Base-by-base conservation (phyloP, 805 yeast genomes). In the Cyberlindnera bimundalis region DNA sequence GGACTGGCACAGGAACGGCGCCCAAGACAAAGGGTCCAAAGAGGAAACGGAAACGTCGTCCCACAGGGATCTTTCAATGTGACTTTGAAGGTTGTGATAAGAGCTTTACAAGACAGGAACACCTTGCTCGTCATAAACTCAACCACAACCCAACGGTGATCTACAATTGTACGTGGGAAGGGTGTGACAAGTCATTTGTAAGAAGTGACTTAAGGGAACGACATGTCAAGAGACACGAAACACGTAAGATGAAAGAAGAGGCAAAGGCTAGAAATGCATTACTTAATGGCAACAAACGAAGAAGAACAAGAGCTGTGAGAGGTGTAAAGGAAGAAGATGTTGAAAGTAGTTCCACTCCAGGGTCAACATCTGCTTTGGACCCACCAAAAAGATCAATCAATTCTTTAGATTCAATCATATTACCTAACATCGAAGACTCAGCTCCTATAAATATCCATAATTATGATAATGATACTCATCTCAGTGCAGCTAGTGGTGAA, bases 161-260 rank as follows among this genome's bases (percentile, higher is more conserved):
- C 10, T 79, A 70, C 53, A 65, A 64, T 19, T 81, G 88, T 55
- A 51, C 58, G 0, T 67, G 67, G 58, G 63, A 70, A 10, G 61
- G 63, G 3, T 81, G 88, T 55, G 65, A 68, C 1, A 78, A 77
- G 56, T 74, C 81, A 0, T 81, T 81, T 64, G 87, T 81, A 1
- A 60, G 88, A 29, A 71, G 68, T 41, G 88, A 81, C 54, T 60
- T 81, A 33, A 64, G 70, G 20, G 62, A 59, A 6, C 50, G 84
- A 59, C 70, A 78, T 54, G 44, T 60, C 49, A 56, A 64, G 63
- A 40, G 80, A 47, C 67, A 76, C 54, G 68, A 66, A 34, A 50
- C 48, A n/a, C 46, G 61, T 23, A 49, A 52, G 34, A 34, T 53
- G 26, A 60, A 56, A 37, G 57, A 51, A 23, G 56, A 57, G 37